Base-by-base conservation (phyloP, 352 stramenopile genomes). In the Elongisporangium undulatum region DNA sequence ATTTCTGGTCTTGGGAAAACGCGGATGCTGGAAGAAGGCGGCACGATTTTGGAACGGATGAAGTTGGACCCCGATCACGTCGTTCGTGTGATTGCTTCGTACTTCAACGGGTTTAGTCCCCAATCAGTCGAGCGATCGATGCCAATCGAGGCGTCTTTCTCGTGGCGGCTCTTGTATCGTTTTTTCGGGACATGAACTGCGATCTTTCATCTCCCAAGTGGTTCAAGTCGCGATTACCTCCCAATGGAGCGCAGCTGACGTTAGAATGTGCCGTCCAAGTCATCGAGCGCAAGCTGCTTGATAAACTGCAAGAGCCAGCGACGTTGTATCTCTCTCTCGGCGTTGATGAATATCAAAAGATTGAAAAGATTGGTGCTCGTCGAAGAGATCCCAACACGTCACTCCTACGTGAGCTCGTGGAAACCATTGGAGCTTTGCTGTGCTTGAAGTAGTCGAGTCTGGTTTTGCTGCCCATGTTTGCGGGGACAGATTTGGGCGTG, bases 1-100 rank as follows among this genome's bases (percentile, higher is more conserved):
- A 68, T 74, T 59, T 69, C 66, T 65, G 60, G 69, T 60, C 20
- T 77, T 50, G 66, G 64, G 41, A 72, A 69, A 64, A 72, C 63
- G 58, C 66, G 69, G 3, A 74, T 77, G 69, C 26, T 74, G 22
- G 66, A 77, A 64, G 66, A 74, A 66, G 52, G 69, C 48, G 29
- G 21, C 45, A 72, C n/a, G 19, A 68, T 74, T 59, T 58, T 77
- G 54, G 1, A 41, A 62, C 3, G 50, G 55, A 55, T 69, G 51
- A 53, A 67, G 20, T 55, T 72, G 53, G n/a, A 72, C 19, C 57
- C 24, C 21, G 54, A 61, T 0, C 62, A 63, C 38, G 38, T 69
- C 69, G 34, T 41, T 59, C 12, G 58, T 55, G 55, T 71, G 55
- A n/a, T n/a, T n/a, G n/a, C n/a, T n/a, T n/a, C n/a, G n/a, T n/a